Base-by-base conservation (phyloP, 352 stramenopile genomes). In the Phytophthora kernoviae region DNA sequence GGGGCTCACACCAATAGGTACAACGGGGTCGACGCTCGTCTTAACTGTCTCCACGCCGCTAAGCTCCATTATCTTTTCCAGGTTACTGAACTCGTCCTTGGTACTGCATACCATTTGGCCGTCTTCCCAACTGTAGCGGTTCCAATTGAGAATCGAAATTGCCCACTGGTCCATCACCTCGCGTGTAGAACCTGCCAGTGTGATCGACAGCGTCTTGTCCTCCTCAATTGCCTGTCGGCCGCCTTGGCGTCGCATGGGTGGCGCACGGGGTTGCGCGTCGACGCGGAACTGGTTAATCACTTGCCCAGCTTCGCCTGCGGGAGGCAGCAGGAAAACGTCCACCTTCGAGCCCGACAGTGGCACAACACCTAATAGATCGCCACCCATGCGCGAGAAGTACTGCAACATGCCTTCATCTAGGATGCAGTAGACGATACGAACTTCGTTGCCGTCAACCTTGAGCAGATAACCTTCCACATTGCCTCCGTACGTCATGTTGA, bases 401-500 rank as follows among this genome's bases (percentile, higher is more conserved):
- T 88, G 78, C 53, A 94, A 52, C 21, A 89, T 79, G 40, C 85
- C 85, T 57, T 94, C 85, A 53, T 92, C 85, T 20, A 94, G 81
- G 57, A 94, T 92, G 57, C 84, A 94, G 77, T 92, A 94, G 26
- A 94, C 78, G 41, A 87, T 80, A 52, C 77, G 60, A 7, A 54
- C 75, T 20, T 83, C 71, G 30, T 88, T 63, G 34, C 62, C 77
- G 27, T 89, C 79, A 33, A 90, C 58, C 66, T 90, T 90, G 51
- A 92, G 62, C 43, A 94, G 42, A 54, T 94, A 94, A n/a, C 84
- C 84, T 71, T 94, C 84, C 24, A 91, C 79, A 52, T 90, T 91
- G 68, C 82, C 84, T 39, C 83, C 81, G 56, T 62, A 65, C 63
- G 72, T 84, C 50, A 58, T 83, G 14, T 60, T 51, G 4, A 10